Evolutionary conservation across 495 filamentous ascomycete genomes (phyloP).

Genomic region (Monascus purpureus): DNA sequence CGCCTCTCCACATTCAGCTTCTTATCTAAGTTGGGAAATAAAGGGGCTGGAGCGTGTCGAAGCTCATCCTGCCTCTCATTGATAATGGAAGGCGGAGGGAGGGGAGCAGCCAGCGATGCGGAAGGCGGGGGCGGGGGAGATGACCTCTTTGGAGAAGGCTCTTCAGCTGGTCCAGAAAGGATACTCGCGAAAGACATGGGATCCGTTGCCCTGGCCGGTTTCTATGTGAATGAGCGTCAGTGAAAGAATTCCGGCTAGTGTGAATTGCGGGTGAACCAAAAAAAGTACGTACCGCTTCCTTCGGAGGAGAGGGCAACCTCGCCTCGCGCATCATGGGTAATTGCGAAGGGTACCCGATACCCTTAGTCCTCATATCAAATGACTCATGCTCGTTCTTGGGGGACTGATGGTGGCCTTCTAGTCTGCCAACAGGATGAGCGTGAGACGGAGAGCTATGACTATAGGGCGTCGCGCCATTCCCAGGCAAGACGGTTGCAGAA

Average conservation of each 20-base stretch:
- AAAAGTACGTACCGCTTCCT: constrained; percentile 23
- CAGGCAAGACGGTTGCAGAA: constrained; percentile 23
- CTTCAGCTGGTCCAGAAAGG: constrained; percentile 53
- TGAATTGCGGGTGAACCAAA: no score
- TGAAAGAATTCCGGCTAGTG: constrained; percentile 2
- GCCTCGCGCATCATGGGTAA: constrained; percentile 16
- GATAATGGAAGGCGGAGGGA: constrained; percentile 5
- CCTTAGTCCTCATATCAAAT: constrained; percentile 20
- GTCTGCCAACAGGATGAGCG: constrained; percentile 30
- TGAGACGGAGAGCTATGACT: constrained; percentile 26
- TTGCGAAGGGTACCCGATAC: constrained; percentile 13
- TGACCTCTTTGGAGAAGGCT: constrained; percentile 37
- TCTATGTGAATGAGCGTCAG: constrained; percentile 25
- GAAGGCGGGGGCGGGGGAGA: constrained; percentile 19
- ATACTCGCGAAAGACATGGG: constrained; percentile 91
- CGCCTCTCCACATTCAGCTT: constrained; percentile 13
- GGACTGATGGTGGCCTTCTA: constrained; percentile 29
- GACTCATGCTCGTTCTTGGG: constrained; percentile 26
- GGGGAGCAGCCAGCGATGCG: constrained; percentile 7
- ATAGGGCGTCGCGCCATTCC: constrained; percentile 28
- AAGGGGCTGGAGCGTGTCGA: constrained; percentile 10
- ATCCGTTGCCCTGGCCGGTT: constrained; percentile 53
- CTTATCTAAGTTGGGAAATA: constrained; percentile 19
- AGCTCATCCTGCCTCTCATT: constrained; percentile 16
- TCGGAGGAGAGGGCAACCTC: constrained; percentile 21